Evolutionary conservation across 2,329 filamentous ascomycete genomes (phyloP), one percentile per base, ranked within the genome.

Genomic region (Cercospora beticola): DNA sequence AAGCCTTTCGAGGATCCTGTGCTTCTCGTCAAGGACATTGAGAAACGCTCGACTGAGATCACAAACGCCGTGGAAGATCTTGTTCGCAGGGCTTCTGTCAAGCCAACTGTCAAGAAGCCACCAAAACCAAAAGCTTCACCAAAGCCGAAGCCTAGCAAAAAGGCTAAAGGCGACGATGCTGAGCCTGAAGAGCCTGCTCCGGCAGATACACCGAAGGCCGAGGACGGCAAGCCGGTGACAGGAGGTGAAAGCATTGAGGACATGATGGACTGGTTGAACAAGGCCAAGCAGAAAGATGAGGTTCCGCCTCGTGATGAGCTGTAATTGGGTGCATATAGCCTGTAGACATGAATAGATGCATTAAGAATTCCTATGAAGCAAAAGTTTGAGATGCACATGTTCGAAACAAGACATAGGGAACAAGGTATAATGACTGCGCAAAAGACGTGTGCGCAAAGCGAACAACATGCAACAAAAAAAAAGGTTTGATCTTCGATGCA

Each of bases 1-100:
- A 82, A 85, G 16, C 81, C 84, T 1, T 88, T 89, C 2, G 92
- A 92, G 9, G 89, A 98, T 72, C 92, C 93, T 0, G 89, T 89
- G 6, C 84, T 97, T 8, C 85, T 90, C 0, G 83, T 89, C 72
- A 89, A 90, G 76, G 94, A 97, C 30, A 80, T 97, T 31, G 83
- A 88, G 67, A 84, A 83, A 26, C 90, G 90, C 79, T 86, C 89
- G 16, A 87, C 89, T 74, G 87, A 91, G 78, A 85, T 98, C 6
- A 88, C 90, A 77, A 89, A 91, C 77, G 87, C 85, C 4, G 87
- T 88, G 74, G 86, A 90, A 78, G 88, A 92, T 26, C 84, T 94
- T 60, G 86, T 92, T 65, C 87, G 90, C 83, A 90, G 67, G 40
- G 68, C 66, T 18, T 63, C 64, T 7, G 49, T 67, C 2, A 65